phyloP scores from a whole-genome alignment of 2,329 filamentous ascomycete species.

The Ophiostoma himal-ulmi region DNA sequence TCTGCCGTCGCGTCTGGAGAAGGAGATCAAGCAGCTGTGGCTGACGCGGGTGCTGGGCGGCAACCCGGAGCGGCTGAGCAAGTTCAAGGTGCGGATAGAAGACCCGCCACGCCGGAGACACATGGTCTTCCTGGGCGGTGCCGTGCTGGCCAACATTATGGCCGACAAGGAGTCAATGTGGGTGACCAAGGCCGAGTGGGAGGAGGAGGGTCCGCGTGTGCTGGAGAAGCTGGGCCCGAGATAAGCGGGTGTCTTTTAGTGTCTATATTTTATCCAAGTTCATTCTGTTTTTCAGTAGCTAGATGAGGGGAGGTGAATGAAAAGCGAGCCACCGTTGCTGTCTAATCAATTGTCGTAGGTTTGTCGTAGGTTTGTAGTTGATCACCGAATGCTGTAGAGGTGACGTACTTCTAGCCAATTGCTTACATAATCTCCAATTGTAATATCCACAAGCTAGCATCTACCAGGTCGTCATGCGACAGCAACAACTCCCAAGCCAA shows the following conservation, averaged over 20 bases:
- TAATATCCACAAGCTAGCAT: neutral
- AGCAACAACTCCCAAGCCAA: neutral
- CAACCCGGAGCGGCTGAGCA: slow-evolving; percentile 88
- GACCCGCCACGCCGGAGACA: slow-evolving; percentile 92
- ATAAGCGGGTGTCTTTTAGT: slow-evolving; percentile 16
- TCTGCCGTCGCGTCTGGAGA: slow-evolving; percentile 87
- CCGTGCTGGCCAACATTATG: slow-evolving; percentile 97
- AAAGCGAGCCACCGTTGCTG: neutral
- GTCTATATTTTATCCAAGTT: neutral
- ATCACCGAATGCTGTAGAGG: neutral
- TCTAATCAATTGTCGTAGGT: neutral
- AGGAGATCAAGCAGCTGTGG: slow-evolving; percentile 98
- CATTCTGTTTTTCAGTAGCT: neutral
- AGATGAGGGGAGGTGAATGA: neutral
- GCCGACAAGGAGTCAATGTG: slow-evolving; percentile 99
- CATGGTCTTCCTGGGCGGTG: slow-evolving; percentile 97
- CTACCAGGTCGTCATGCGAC: neutral
- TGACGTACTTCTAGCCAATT: neutral
- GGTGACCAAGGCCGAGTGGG: slow-evolving; percentile 96
- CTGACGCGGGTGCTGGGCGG: slow-evolving; percentile 83
- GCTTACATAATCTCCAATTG: neutral
- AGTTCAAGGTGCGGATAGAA: slow-evolving; percentile 99
- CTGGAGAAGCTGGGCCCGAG: slow-evolving; percentile 90
- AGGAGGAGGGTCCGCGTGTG: slow-evolving; percentile 78
- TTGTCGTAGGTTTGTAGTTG: too few relatives aligned